phyloP scores from a whole-genome alignment of 106 monocot species.

The Xerophyta viscosa region DNA sequence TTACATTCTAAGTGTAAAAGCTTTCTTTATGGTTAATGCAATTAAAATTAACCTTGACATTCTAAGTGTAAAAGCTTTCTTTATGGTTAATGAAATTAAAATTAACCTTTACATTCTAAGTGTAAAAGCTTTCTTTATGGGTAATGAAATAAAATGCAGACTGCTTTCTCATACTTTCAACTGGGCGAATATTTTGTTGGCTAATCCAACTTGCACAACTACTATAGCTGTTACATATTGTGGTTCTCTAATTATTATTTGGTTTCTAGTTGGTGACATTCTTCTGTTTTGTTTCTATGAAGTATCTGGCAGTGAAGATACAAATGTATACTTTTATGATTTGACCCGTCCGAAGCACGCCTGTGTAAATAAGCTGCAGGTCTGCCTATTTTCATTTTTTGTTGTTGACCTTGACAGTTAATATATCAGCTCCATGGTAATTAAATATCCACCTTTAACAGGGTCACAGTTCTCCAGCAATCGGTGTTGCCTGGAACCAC shows the following conservation, averaged over 20 bases:
- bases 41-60: too few relatives aligned
- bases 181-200: too few relatives aligned
- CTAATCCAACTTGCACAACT: too few relatives aligned
- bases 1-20: too few relatives aligned
- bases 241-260: neutral
- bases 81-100: too few relatives aligned
- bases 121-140: too few relatives aligned
- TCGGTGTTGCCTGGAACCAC: constrained; percentile 91
- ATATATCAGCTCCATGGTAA: neutral
- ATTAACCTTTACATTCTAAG: too few relatives aligned
- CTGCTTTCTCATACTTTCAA: too few relatives aligned
- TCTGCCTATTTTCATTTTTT: constrained; percentile 18
- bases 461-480: constrained; percentile 89
- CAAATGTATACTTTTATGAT: constrained; percentile 97
- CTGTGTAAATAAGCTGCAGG: constrained; percentile 96
- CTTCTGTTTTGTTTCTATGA: constrained; percentile 10
- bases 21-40: too few relatives aligned
- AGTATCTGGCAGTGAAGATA: constrained; percentile 95
- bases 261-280: constrained; percentile 4
- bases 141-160: too few relatives aligned
- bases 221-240: neutral
- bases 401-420: neutral
- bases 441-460: constrained; percentile 11
- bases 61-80: too few relatives aligned
- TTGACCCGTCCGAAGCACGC: constrained; percentile 71